Evolutionary conservation across 148 eudicot genomes (phyloP), one percentile per base, ranked within the genome.

Genomic region (Persicaria tinctoria): DNA sequence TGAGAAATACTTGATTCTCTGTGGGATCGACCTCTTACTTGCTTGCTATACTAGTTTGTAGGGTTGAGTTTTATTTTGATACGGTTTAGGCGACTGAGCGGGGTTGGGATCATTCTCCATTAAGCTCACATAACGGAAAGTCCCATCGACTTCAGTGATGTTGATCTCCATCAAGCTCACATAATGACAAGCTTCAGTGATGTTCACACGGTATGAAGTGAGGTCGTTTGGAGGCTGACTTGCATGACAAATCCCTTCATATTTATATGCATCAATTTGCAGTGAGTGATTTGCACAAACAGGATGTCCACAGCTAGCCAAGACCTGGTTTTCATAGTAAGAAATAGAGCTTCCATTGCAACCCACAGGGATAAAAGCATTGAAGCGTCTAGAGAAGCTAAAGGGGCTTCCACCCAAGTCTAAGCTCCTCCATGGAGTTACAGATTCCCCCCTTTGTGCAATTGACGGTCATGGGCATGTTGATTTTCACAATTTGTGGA

Each of bases 291-390:
- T 27, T 27, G 10, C 27, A 47, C 44, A 47, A 72, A 48, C 44
- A 72, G 54, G 56, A 49, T 0, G 74, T 50, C 57, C 74, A 56
- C 74, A 72, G 46, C 55, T 72, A 10, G 45, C 74, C 74, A 47
- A 18, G 17, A 47, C 53, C 56, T 56, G 6, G 45, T 53, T 53
- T 53, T 72, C n/a, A 51, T 72, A 50, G 45, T 72, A 72, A 2
- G 74, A 72, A 53, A 72, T 32, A 8, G 74, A 72, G 56, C 74
- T 72, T 23, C 74, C 74, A 23, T 20, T 72, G 8, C 74, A 72
- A 32, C 27, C 27, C 38, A 72, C 74, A 20, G 57, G 74, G 56
- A 20, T 5, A 47, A 72, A 72, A 6, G 8, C 74, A 2, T 72
- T 72, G 38, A 8, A 50, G 41, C 54, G 54, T 48, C 74, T 72